Conservation (phyloP, 2,329 filamentous ascomycete species). For the Coniella lustricola region DNA sequence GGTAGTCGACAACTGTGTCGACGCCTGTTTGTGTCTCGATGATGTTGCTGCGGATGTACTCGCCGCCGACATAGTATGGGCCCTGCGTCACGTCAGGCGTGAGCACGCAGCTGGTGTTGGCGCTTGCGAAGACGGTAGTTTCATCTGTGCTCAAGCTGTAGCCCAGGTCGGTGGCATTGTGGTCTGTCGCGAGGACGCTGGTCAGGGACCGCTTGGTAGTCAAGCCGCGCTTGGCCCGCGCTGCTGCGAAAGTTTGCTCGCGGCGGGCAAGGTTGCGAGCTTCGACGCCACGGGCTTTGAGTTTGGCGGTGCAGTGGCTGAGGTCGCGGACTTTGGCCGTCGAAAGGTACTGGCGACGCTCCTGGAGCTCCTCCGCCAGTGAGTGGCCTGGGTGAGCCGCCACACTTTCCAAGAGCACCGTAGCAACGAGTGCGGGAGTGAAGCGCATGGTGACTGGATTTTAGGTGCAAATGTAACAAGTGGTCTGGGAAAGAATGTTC, state of each 20-base stretch:
- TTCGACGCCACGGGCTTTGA: slow-evolving; percentile 40
- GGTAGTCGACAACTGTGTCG: slow-evolving; percentile 3
- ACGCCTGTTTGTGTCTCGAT: slow-evolving; percentile 32
- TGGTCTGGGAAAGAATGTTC: no score
- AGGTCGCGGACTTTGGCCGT: slow-evolving; percentile 35
- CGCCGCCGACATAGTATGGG: slow-evolving; percentile 45
- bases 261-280: slow-evolving; percentile 38
- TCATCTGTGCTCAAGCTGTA: slow-evolving; percentile 26
- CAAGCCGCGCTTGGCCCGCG: slow-evolving; percentile 32
- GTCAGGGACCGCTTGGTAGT: slow-evolving; percentile 25
- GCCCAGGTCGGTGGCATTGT: slow-evolving; percentile 27
- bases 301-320: slow-evolving; percentile 37
- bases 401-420: slow-evolving; percentile 17
- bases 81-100: slow-evolving; percentile 40
- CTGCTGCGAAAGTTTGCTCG: slow-evolving; percentile 31
- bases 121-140: slow-evolving; percentile 26
- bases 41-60: slow-evolving; percentile 42
- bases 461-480: not conserved
- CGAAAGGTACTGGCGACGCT: slow-evolving; percentile 40
- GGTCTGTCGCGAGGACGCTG: slow-evolving; percentile 25
- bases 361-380: slow-evolving; percentile 38
- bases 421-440: slow-evolving; percentile 17
- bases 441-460: slow-evolving; percentile 21
- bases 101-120: slow-evolving; percentile 36
- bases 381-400: slow-evolving; percentile 44